Percentiles rank a stretch among this genome's conserved stretches.
Conservation (phyloP, 2,329 filamentous ascomycete species). For the Seiridium cupressi region DNA sequence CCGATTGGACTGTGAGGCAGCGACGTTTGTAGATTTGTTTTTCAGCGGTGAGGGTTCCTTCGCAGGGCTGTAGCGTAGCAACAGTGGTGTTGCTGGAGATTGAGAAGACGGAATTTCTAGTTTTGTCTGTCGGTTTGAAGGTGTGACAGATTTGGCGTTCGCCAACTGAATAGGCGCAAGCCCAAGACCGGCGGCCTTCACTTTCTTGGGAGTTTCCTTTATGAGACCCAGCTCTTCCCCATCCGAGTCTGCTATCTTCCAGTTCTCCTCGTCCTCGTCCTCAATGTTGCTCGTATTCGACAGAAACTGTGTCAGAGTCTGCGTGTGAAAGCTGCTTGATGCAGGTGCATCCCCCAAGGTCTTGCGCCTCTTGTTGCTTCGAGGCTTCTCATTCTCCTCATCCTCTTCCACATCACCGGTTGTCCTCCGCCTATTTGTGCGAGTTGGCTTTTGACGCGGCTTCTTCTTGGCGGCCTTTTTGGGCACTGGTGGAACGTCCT, state of each 20-base stretch:
- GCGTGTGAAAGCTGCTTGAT: slow-evolving; percentile 29
- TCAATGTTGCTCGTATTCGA: slow-evolving; percentile 11
- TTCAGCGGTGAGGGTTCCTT: slow-evolving; percentile 22
- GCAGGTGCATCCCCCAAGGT: slow-evolving; percentile 25
- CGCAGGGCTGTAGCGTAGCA: slow-evolving; percentile 19
- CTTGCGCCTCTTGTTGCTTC: slow-evolving; percentile 25
- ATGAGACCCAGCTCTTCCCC: slow-evolving; percentile 19
- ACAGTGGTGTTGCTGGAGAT: slow-evolving; percentile 23
- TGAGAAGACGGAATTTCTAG: slow-evolving; percentile 27
- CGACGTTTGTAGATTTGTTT: slow-evolving; percentile 20
- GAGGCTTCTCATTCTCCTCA: slow-evolving; percentile 13
- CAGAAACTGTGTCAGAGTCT: slow-evolving; percentile 27
- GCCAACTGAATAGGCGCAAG: not conserved
- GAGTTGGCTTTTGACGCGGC: slow-evolving; percentile 12
- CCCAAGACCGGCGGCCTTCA: not conserved
- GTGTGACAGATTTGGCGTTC: slow-evolving; percentile 21
- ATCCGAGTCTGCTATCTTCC: slow-evolving; percentile 24
- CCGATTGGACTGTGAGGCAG: slow-evolving; percentile 16
- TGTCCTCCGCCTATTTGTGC: slow-evolving; percentile 23
- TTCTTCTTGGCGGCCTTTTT: slow-evolving; percentile 8
- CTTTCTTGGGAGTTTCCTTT: slow-evolving; percentile 25
- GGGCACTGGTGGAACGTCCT: slow-evolving; percentile 12
- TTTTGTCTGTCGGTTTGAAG: slow-evolving; percentile 20
- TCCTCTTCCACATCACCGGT: slow-evolving; percentile 19
- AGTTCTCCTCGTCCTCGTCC: slow-evolving; percentile 12